Percentiles rank a stretch among this genome's conserved stretches.
phyloP scores from a whole-genome alignment of 1,284 basidiomycete species.

The Mycena citricolor region DNA sequence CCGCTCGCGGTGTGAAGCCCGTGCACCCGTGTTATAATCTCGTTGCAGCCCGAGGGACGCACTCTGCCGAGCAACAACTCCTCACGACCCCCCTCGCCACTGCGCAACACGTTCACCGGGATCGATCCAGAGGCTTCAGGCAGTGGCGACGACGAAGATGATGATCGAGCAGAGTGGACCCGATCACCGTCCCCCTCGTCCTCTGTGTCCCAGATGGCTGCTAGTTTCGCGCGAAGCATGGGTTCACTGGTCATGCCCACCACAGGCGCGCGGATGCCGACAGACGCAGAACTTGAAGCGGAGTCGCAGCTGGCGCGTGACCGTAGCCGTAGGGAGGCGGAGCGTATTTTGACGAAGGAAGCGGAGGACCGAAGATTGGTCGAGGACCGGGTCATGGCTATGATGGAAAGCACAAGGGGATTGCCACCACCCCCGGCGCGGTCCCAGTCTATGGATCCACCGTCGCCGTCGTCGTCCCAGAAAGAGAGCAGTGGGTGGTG shows the following conservation, averaged over 20 bases:
- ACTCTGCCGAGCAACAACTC: conserved; percentile 33
- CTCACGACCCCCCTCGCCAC: conserved; percentile 61
- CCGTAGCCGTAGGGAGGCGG: conserved; percentile 69
- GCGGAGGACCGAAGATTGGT: conserved; percentile 63
- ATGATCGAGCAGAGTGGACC: conserved; percentile 34
- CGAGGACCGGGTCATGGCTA: conserved; percentile 72
- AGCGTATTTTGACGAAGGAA: conserved; percentile 68
- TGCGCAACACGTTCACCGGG: conserved; percentile 64
- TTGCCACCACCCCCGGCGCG: conserved; percentile 54
- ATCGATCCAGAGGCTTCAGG: conserved; percentile 46
- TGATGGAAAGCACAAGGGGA: conserved; percentile 53
- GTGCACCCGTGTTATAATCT: not conserved
- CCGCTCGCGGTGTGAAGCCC: conserved; percentile 1
- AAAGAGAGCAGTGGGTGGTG: conserved; percentile 66
- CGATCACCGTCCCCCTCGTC: conserved; percentile 57
- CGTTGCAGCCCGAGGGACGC: conserved; percentile 38
- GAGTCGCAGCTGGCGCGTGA: conserved; percentile 75
- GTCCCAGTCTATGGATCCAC: conserved; percentile 54
- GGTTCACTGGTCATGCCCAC: conserved; percentile 55
- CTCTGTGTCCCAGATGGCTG: conserved; percentile 65
- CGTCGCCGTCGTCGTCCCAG: conserved; percentile 61
- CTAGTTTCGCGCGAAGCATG: conserved; percentile 68
- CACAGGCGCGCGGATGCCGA: conserved; percentile 48
- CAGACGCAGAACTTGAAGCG: conserved; percentile 76
- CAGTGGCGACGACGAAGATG: conserved; percentile 46